These are phyloP conservation scores for Vanderwaltozyma verrucispora DNA, from an alignment of 805 yeast species.

Conservation along the genomic window DNA sequence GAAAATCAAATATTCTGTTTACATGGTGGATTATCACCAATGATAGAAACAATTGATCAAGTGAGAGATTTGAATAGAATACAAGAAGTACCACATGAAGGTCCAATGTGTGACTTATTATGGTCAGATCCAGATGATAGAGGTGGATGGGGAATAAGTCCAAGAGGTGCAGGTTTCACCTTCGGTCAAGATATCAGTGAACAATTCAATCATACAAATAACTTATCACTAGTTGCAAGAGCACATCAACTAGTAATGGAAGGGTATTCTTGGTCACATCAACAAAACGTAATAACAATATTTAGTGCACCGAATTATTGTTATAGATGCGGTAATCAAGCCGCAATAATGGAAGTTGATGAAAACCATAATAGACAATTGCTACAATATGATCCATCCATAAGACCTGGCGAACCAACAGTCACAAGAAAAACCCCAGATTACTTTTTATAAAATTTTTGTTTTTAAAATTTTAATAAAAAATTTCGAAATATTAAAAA, in stretches of 20 bases:
- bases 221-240: conserved; percentile 75
- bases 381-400: conserved; percentile 91
- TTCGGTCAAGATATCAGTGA: conserved; percentile 93
- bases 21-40: conserved; percentile 92
- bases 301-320: conserved; percentile 95
- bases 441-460: conserved; percentile 54
- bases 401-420: conserved; percentile 96
- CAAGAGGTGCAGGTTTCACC: conserved; percentile 98
- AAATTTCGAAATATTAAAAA: too few relatives aligned
- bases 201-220: conserved; percentile 87
- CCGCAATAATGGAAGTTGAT: conserved; percentile 96
- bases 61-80: conserved; percentile 82
- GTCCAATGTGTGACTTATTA: conserved; percentile 92
- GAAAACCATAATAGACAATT: conserved; percentile 86
- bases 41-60: conserved; percentile 88
- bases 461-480: too few relatives aligned
- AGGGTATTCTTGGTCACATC: conserved; percentile 92
- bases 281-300: conserved; percentile 86
- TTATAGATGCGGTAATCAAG: conserved; percentile 96
- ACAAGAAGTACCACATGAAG: conserved; percentile 96
- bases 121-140: conserved; percentile 98
- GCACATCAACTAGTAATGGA: conserved; percentile 98
- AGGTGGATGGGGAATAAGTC: conserved; percentile 97
- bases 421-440: conserved; percentile 96
- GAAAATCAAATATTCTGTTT: conserved; percentile 85